Percentiles rank a stretch among this genome's conserved stretches.
These are phyloP conservation scores for Metschnikowia drakensbergensis DNA, from an alignment of 805 yeast species.

Conservation along the genomic window DNA sequence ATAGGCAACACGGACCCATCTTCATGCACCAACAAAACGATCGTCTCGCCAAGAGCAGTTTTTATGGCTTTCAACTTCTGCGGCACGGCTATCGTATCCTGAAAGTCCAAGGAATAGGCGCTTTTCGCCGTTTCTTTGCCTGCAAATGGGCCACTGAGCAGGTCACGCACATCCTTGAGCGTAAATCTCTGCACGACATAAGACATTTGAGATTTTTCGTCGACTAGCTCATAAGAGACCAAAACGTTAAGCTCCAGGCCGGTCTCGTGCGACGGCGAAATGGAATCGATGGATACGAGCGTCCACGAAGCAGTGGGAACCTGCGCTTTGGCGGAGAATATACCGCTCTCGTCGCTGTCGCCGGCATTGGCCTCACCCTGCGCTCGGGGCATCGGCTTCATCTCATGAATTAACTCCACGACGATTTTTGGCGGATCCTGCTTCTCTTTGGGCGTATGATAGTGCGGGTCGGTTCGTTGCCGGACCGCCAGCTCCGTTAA, in stretches of 20 bases:
- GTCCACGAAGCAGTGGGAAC: background rate
- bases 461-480: constrained; percentile 45
- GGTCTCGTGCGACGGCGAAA: constrained; percentile 43
- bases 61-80: constrained; percentile 28
- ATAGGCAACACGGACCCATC: constrained; percentile 47
- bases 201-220: constrained; percentile 13
- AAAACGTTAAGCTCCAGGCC: constrained; percentile 46
- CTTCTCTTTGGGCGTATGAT: constrained; percentile 45
- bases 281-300: constrained; percentile 29
- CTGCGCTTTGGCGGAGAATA: background rate
- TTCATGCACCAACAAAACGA: constrained; percentile 36
- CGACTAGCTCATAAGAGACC: constrained; percentile 32
- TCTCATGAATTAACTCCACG: constrained; percentile 30
- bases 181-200: constrained; percentile 29
- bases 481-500: constrained; percentile 44
- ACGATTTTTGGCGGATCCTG: constrained; percentile 40
- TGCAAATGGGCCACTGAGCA: constrained; percentile 28
- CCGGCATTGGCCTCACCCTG: background rate
- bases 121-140: constrained; percentile 24
- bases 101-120: constrained; percentile 17
- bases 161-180: constrained; percentile 19
- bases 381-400: constrained; percentile 15
- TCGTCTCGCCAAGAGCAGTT: constrained; percentile 37
- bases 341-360: background rate
- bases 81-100: constrained; percentile 27